These are phyloP conservation scores for Ramalina peruviana DNA, from an alignment of 495 filamentous ascomycete species.

Conservation along the genomic window DNA sequence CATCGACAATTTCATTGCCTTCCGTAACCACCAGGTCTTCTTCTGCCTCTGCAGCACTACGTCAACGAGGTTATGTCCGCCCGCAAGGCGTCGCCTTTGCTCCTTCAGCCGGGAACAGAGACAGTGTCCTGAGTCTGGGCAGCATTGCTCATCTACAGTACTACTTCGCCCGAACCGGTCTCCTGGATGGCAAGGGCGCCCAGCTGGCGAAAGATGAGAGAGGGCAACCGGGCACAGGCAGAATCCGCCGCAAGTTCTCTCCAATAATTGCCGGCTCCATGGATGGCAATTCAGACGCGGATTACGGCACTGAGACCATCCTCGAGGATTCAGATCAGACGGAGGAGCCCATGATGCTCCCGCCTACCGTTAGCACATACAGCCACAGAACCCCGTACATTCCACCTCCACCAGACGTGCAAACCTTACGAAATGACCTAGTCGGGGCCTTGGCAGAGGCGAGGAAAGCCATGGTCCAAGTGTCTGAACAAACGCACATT, in stretches of 20 bases:
- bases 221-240: conserved; percentile 25
- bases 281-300: conserved; percentile 8
- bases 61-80: conserved; percentile 73
- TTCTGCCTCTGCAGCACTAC: conserved; percentile 41
- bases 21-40: conserved; percentile 37
- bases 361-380: conserved; percentile 92
- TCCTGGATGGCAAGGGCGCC: conserved; percentile 86
- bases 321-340: conserved; percentile 37
- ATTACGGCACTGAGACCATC: conserved; percentile 40
- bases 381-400: conserved; percentile 74
- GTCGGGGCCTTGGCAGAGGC: conserved; percentile 50
- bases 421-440: conserved; percentile 63
- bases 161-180: conserved; percentile 89
- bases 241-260: background rate
- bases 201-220: conserved; percentile 60
- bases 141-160: conserved; percentile 97
- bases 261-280: conserved; percentile 1
- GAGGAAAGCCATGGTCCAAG: conserved; percentile 45
- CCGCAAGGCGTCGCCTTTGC: conserved; percentile 86
- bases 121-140: conserved; percentile 89
- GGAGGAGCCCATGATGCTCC: conserved; percentile 61
- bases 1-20: conserved; percentile 27
- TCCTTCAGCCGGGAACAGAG: conserved; percentile 71
- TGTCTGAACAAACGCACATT: conserved; percentile 12
- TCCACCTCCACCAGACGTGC: conserved; percentile 71